phyloP scores from a whole-genome alignment of 768 basidiomycete genomes.

The Suillus brevipes region DNA sequence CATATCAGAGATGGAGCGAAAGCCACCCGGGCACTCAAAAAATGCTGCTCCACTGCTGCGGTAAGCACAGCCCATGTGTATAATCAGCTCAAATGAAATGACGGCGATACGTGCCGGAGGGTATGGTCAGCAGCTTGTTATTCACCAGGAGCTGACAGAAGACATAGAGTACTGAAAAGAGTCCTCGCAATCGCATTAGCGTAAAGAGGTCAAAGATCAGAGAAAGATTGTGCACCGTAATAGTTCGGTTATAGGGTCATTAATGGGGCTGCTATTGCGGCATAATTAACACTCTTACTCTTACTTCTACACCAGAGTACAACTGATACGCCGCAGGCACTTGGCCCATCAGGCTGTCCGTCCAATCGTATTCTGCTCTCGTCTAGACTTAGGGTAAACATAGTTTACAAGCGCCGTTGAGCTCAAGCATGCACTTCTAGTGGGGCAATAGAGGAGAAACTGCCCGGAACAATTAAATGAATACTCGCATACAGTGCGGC shows the following conservation, averaged over 20 bases:
- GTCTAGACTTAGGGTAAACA: neutral
- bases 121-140: constrained; percentile 89
- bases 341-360: neutral
- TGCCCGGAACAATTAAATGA: neutral
- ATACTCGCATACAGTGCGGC: neutral
- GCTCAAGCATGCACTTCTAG: neutral
- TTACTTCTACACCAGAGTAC: neutral
- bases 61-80: constrained; percentile 34
- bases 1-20: neutral
- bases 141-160: constrained; percentile 86
- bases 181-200: constrained; percentile 35
- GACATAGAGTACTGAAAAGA: too few species aligned
- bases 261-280: neutral
- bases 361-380: neutral
- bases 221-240: constrained; percentile 68
- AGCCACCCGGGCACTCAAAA: neutral
- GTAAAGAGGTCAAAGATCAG: constrained; percentile 17
- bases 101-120: constrained; percentile 63
- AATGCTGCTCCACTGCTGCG: neutral
- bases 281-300: neutral
- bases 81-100: neutral
- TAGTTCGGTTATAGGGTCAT: neutral
- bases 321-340: neutral
- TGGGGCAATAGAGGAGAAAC: neutral
- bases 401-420: neutral